phyloP scores from a whole-genome alignment of 164 flowering plant genomes.

The Kingdonia uniflora region DNA sequence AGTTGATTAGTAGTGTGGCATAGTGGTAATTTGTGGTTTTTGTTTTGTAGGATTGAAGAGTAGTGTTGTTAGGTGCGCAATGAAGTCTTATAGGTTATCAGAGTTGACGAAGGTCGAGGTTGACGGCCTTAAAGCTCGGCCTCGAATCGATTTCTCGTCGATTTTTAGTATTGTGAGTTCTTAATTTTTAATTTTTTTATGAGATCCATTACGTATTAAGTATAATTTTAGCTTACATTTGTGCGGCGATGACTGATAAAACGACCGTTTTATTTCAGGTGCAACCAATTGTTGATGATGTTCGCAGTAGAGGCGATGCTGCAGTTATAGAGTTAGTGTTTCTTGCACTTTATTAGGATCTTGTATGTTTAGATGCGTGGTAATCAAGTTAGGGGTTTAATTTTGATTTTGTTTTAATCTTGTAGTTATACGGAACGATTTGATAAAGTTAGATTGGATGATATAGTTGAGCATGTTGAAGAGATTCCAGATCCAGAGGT shows the following conservation, averaged over 20 bases:
- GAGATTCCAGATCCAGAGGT: constrained; percentile 89
- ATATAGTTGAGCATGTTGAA: constrained; percentile 50
- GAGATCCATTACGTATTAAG: too few species aligned
- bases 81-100: constrained; percentile 83
- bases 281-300: constrained; percentile 86
- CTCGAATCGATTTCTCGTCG: constrained; percentile 84
- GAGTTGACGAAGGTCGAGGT: constrained; percentile 54
- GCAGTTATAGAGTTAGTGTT: constrained; percentile 80
- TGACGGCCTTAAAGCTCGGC: constrained; percentile 69
- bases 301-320: constrained; percentile 74
- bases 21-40: too few species aligned
- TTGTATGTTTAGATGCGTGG: too few species aligned
- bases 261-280: constrained; percentile 32
- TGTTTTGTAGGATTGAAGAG: constrained; percentile 16
- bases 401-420: too few species aligned
- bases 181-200: not conserved
- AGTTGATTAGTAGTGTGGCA: too few species aligned
- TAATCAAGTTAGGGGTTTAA: not conserved
- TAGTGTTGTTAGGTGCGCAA: constrained; percentile 36
- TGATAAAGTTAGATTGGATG: constrained; percentile 70
- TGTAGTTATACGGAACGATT: constrained; percentile 71
- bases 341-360: constrained; percentile 11
- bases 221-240: not conserved
- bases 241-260: not conserved
- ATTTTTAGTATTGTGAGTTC: constrained; percentile 59